Percentiles rank a stretch among this genome's conserved stretches.
phyloP scores from a whole-genome alignment of 805 yeast species.

The Debaryomyces prosopidis region DNA sequence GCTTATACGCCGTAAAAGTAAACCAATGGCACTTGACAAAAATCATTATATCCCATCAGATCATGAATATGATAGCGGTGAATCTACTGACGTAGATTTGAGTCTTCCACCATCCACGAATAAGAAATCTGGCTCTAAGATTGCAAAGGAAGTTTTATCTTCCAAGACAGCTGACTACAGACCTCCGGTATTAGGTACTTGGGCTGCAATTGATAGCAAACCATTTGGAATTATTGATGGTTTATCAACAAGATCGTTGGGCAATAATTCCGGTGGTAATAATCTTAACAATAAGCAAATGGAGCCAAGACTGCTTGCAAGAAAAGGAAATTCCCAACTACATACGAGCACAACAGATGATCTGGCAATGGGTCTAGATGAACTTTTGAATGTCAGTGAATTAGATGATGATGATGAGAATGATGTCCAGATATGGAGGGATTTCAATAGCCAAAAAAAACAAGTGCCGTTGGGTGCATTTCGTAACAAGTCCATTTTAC shows the following conservation, averaged over 20 bases:
- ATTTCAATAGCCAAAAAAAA: slow-evolving; percentile 44
- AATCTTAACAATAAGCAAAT: slow-evolving; percentile 1
- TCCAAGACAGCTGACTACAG: slow-evolving; percentile 81
- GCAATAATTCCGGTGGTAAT: slow-evolving; percentile 2
- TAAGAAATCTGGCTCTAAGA: slow-evolving; percentile 63
- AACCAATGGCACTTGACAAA: not conserved
- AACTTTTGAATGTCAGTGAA: slow-evolving; percentile 84
- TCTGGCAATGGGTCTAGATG: slow-evolving; percentile 61
- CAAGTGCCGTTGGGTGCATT: slow-evolving; percentile 86
- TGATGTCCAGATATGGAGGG: slow-evolving; percentile 50
- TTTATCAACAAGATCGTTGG: slow-evolving; percentile 77
- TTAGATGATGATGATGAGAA: slow-evolving; percentile 70
- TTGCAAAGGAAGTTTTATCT: slow-evolving; percentile 91
- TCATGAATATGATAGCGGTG: slow-evolving; percentile 62
- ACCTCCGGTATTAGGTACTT: slow-evolving; percentile 91
- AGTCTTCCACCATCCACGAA: slow-evolving; percentile 70
- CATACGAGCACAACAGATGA: slow-evolving; percentile 22
- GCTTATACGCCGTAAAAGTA: slow-evolving; percentile 1
- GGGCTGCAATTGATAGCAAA: slow-evolving; percentile 76
- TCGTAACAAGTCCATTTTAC: slow-evolving; percentile 61
- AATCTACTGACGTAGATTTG: slow-evolving; percentile 93
- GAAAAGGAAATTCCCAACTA: slow-evolving; percentile 18
- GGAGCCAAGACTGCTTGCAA: slow-evolving; percentile 16
- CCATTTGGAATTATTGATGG: slow-evolving; percentile 97
- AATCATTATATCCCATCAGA: slow-evolving; percentile 5